A percentile compares a stretch with the other conserved stretches of the same genome.
Conservation (phyloP, 1,284 basidiomycete genomes). For the Taiwanofungus camphoratus region DNA sequence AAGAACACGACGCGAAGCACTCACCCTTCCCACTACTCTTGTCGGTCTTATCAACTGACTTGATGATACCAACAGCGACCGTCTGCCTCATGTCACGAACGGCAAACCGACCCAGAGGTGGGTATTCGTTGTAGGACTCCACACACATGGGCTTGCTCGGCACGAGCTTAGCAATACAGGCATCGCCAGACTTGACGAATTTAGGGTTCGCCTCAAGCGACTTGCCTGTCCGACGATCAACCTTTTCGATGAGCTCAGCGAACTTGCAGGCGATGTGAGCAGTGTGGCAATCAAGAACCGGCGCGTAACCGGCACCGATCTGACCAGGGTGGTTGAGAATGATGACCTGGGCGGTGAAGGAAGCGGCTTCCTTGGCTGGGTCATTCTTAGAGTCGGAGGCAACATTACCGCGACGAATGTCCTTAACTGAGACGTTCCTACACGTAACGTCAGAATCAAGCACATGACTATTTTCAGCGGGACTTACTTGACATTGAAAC, state of each 20-base stretch:
- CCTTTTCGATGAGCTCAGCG: conserved; percentile 97
- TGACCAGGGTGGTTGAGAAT: conserved; percentile 99
- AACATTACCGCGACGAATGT: conserved; percentile 99
- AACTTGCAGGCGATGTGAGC: conserved; percentile 99
- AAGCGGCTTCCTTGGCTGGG: conserved; percentile 98
- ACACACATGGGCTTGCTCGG: conserved; percentile 98
- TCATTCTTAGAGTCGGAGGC: conserved; percentile 99
- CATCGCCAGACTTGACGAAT: conserved; percentile 96
- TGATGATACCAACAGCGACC: conserved; percentile 97
- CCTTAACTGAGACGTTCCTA: conserved; percentile 99
- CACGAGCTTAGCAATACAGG: conserved; percentile 96
- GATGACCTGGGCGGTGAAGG: conserved; percentile 99
- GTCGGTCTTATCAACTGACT: conserved; percentile 90
- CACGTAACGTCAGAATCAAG: conserved; percentile 14
- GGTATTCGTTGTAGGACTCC: conserved; percentile 97
- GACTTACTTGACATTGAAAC: conserved; percentile 91
- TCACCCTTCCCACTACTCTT: conserved; percentile 80
- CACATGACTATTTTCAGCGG: conserved; percentile 2
- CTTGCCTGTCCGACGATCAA: conserved; percentile 98
- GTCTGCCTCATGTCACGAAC: conserved; percentile 99
- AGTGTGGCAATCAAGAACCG: conserved; percentile 99
- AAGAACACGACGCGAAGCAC: conserved; percentile 21
- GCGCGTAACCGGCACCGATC: conserved; percentile 96
- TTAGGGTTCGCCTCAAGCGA: conserved; percentile 85
- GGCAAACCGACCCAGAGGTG: conserved; percentile 98